phyloP scores from a whole-genome alignment of 2,329 filamentous ascomycete species.

The Tothia fuscella region DNA sequence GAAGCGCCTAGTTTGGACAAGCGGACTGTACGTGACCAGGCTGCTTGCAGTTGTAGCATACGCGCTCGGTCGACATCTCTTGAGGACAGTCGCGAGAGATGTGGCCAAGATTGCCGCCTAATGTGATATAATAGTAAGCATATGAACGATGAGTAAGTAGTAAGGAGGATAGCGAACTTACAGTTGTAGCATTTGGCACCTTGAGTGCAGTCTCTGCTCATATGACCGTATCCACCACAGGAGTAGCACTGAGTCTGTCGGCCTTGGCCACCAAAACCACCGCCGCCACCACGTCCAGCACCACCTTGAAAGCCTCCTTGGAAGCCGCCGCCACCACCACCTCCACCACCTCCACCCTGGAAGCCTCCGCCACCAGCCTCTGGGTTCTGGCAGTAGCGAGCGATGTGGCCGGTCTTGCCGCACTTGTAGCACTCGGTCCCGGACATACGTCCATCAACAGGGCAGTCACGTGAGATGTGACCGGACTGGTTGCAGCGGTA shows the following conservation, averaged over 20 bases:
- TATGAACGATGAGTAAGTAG: conserved; percentile 13
- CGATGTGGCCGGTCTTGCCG: conserved; percentile 91
- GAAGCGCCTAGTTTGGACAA: conserved; percentile 77
- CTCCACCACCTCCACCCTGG: neutral
- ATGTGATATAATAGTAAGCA: no score
- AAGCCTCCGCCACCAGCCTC: conserved; percentile 35
- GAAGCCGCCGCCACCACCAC: conserved; percentile 31
- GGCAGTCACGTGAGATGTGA: conserved; percentile 85
- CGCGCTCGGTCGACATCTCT: conserved; percentile 72
- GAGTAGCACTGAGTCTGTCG: conserved; percentile 59
- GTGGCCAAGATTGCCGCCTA: conserved; percentile 76
- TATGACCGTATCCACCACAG: conserved; percentile 92
- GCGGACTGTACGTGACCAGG: conserved; percentile 85
- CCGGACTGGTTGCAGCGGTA: conserved; percentile 51
- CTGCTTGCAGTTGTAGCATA: conserved; percentile 94
- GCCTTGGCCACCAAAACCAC: conserved; percentile 43
- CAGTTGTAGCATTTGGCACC: conserved; percentile 99
- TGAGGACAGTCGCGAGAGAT: conserved; percentile 93
- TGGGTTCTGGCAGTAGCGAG: conserved; percentile 67
- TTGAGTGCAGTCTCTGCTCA: conserved; percentile 96
- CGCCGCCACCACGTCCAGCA: conserved; percentile 36
- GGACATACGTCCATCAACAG: conserved; percentile 32
- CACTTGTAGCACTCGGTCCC: conserved; percentile 89
- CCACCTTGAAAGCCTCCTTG: conserved; percentile 25
- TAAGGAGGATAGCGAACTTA: conserved; percentile 25